Base-by-base conservation (phyloP, 129 eudicot species). In the Chrysanthemum seticuspe region DNA sequence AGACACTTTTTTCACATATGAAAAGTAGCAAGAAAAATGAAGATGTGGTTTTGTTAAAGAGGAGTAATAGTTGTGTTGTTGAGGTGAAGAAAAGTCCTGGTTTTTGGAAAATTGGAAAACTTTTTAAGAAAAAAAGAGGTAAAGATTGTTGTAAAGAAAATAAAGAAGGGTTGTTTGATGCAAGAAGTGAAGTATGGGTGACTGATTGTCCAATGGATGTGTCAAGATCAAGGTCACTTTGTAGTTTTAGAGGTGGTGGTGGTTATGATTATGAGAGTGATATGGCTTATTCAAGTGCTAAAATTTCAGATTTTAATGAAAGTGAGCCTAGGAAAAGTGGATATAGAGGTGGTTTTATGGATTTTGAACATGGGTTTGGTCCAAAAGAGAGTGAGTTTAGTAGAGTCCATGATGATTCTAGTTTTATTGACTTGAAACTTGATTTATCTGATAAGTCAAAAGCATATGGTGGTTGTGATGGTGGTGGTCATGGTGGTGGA, bases 191-290 rank as follows among this genome's bases (percentile, higher is more conserved):
- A 31, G 73, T 78, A 60, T 83, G 88, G 86, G 86, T 83, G 45
- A 66, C 87, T 73, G 80, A 78, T 65, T 73, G 75, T 65, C 76
- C 64, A 0, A 78, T 79, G 89, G 96, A 90, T 57, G 89, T 90
- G n/a, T 87, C 98, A 0, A 85, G 97, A 74, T 93, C 96, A 2
- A 84, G 98, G 61, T 93, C 98, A 6, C 83, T 93, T 18, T 90
- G 98, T 79, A 87, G 97, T 62, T 90, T 86, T 72, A 82, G 98
- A 53, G 89, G 87, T 11, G 88, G 84, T 21, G 34, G 82, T 34
- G 29, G 27, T 15, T 70, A 63, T 55, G 90, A 85, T 79, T 83
- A 74, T 48, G 89, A 83, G 9, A 16, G 90, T 76, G 90, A 86
- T 10, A 78, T 83, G 78, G 77, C 74, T 2, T 87, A 81, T 59